Evolutionary conservation across 345 rosid genomes (phyloP).

Genomic region (Nasturtium officinale): DNA sequence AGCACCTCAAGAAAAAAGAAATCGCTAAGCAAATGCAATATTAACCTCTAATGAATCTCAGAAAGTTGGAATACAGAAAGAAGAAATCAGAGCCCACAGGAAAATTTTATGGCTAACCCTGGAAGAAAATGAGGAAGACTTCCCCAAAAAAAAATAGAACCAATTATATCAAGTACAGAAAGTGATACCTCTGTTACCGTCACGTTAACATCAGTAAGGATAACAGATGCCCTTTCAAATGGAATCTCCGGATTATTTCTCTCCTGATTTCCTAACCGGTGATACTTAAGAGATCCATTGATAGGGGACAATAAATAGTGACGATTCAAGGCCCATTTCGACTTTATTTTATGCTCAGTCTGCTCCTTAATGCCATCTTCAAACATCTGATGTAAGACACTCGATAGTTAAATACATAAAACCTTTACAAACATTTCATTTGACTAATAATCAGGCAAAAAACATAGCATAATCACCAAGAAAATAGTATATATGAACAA

Average conservation of each 20-base stretch:
- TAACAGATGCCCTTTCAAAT: slow-evolving; percentile 87
- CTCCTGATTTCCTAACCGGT: slow-evolving; percentile 95
- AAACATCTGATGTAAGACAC: slow-evolving; percentile 62
- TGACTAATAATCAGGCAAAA: slow-evolving; percentile 9
- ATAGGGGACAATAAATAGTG: slow-evolving; percentile 86
- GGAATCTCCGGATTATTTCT: slow-evolving; percentile 89
- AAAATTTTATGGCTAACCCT: slow-evolving; percentile 5
- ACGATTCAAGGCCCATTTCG: slow-evolving; percentile 80
- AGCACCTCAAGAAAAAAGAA: slow-evolving; percentile 28
- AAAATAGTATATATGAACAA: slow-evolving; percentile 40
- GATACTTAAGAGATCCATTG: slow-evolving; percentile 89
- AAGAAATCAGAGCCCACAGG: slow-evolving; percentile 6
- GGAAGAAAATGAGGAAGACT: slow-evolving; percentile 19
- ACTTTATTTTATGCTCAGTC: slow-evolving; percentile 47
- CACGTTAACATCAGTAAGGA: slow-evolving; percentile 79
- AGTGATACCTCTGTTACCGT: slow-evolving; percentile 74
- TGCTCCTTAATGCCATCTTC: slow-evolving; percentile 94
- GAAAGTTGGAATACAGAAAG: slow-evolving; percentile 5
- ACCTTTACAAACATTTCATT: slow-evolving; percentile 19
- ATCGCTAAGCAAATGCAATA: neutral
- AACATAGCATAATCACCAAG: slow-evolving; percentile 9
- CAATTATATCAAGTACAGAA: slow-evolving; percentile 19
- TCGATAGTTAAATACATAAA: slow-evolving; percentile 6
- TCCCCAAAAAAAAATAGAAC: slow-evolving; percentile 10
- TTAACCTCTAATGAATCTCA: slow-evolving; percentile 10